phyloP scores from a whole-genome alignment of 805 yeast genomes.

The Saccharomycopsis sp. region DNA sequence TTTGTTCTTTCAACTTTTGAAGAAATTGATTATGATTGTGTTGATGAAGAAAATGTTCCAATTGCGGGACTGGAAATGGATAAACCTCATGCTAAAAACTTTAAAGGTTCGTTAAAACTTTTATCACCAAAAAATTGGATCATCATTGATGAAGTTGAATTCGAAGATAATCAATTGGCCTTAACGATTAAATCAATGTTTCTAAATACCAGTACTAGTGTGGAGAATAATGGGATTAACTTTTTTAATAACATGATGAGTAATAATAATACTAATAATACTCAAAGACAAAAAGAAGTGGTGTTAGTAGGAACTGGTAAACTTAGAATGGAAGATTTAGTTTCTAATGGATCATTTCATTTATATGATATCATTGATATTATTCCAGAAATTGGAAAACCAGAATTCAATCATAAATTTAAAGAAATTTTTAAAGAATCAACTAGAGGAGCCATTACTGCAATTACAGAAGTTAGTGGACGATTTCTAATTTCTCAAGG shows the following conservation, averaged over 20 bases:
- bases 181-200: conserved; percentile 44
- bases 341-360: conserved; percentile 69
- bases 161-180: conserved; percentile 60
- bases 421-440: conserved; percentile 64
- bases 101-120: conserved; percentile 50
- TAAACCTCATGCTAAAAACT: conserved; percentile 45
- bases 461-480: conserved; percentile 73
- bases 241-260: conserved; percentile 28
- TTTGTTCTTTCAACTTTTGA: conserved; percentile 51
- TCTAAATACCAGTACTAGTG: conserved; percentile 33
- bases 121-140: conserved; percentile 71
- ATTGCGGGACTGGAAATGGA: conserved; percentile 49
- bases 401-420: conserved; percentile 72
- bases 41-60: conserved; percentile 64
- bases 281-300: conserved; percentile 43
- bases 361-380: conserved; percentile 69
- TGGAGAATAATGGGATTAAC: background rate
- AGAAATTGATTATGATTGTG: conserved; percentile 48
- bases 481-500: conserved; percentile 80
- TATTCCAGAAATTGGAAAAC: conserved; percentile 81
- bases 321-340: conserved; percentile 68
- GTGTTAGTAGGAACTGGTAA: conserved; percentile 73
- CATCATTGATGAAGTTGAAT: conserved; percentile 56
- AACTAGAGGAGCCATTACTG: conserved; percentile 74
- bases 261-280: conserved; percentile 15